Evolutionary conservation across 2,329 filamentous ascomycete species (phyloP).

Genomic region (Emericellopsis cladophorae): DNA sequence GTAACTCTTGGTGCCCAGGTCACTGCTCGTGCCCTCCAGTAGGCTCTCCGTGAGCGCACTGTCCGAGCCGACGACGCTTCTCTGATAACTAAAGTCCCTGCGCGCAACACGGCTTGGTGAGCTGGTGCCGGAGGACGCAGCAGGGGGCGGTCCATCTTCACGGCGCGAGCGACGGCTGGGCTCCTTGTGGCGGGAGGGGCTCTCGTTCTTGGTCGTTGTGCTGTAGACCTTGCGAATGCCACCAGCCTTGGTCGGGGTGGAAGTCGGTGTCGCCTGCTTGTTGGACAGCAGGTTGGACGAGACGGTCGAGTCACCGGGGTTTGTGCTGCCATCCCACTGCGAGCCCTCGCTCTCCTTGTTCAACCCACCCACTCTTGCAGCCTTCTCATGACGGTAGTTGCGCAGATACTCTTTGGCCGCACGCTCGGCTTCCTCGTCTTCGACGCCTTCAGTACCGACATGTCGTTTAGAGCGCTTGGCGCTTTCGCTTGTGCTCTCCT

Average conservation of each 20-base stretch:
- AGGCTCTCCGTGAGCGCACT: constrained; percentile 20
- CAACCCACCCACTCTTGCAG: constrained; percentile 77
- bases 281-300: constrained; percentile 41
- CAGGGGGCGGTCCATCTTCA: constrained; percentile 22
- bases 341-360: constrained; percentile 73
- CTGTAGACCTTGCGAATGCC: constrained; percentile 52
- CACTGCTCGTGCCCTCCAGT: constrained; percentile 25
- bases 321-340: constrained; percentile 62
- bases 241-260: constrained; percentile 29
- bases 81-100: constrained; percentile 42
- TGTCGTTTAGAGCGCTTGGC: constrained; percentile 22
- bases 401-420: constrained; percentile 57
- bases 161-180: constrained; percentile 41
- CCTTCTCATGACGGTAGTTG: constrained; percentile 74
- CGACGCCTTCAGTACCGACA: constrained; percentile 43
- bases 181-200: constrained; percentile 35
- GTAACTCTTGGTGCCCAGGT: constrained; percentile 45
- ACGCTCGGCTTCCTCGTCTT: constrained; percentile 53
- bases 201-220: constrained; percentile 38
- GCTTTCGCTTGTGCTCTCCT: constrained; percentile 23
- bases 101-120: constrained; percentile 23
- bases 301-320: constrained; percentile 54
- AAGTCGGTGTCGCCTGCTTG: constrained; percentile 43
- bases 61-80: constrained; percentile 22
- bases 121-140: background rate